Conservation (phyloP, 2,329 filamentous ascomycete species). For the Aspergillus fumigatiaffinis region DNA sequence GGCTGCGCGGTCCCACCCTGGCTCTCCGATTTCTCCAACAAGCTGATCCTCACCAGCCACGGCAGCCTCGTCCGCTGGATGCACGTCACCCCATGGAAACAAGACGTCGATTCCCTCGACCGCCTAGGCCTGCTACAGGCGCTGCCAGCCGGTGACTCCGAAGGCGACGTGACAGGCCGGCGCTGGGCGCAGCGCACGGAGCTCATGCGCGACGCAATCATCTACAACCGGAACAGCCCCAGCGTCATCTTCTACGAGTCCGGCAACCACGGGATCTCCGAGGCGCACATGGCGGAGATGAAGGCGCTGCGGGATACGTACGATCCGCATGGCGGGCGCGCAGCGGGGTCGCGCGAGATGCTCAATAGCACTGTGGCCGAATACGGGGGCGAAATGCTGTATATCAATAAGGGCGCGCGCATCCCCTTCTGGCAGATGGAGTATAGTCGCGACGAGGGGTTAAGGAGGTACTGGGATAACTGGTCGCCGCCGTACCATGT, state of each 20-base stretch:
- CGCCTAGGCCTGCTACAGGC: no score
- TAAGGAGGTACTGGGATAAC: conserved; percentile 3
- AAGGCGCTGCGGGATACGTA: no score
- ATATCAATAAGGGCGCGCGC: not conserved
- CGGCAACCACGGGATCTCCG: not conserved
- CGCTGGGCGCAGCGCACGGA: not conserved
- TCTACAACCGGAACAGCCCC: conserved; percentile 2
- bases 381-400: not conserved
- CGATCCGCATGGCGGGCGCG: no score
- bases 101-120: no score
- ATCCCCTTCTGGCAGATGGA: conserved; percentile 3
- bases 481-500: conserved; percentile 4
- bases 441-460: conserved; percentile 4
- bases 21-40: not conserved
- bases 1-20: not conserved
- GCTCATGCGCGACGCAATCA: conserved; percentile 3
- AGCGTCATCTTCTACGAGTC: conserved; percentile 1
- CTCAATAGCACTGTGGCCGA: no score
- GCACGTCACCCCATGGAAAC: no score
- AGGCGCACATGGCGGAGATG: no score
- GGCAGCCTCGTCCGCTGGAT: no score
- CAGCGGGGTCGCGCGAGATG: no score
- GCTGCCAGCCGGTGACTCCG: not conserved
- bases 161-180: not conserved
- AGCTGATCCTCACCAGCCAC: no score